phyloP scores from a whole-genome alignment of 805 yeast species.

The Saturnispora serradocipensis region DNA sequence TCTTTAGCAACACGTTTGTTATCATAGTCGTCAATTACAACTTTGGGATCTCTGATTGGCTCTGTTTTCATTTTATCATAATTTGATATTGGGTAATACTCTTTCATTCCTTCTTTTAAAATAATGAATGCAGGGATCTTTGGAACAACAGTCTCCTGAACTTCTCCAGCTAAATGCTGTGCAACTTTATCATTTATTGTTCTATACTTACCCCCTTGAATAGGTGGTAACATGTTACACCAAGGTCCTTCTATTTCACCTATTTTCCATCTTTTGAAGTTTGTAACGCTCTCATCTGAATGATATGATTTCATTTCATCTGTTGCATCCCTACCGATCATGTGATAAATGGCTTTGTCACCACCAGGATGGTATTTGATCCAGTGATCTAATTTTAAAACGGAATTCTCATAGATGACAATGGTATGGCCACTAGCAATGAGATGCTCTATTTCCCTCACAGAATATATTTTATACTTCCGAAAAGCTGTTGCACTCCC shows the following conservation, averaged over 20 bases:
- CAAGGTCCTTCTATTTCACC: slow-evolving; percentile 59
- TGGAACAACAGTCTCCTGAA: slow-evolving; percentile 37
- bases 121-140: slow-evolving; percentile 41
- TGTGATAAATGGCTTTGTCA: slow-evolving; percentile 69
- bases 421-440: slow-evolving; percentile 63
- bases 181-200: slow-evolving; percentile 15
- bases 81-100: slow-evolving; percentile 27
- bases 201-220: slow-evolving; percentile 63
- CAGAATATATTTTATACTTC: slow-evolving; percentile 22
- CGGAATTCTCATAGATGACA: slow-evolving; percentile 54
- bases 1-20: slow-evolving; percentile 47
- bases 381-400: slow-evolving; percentile 64
- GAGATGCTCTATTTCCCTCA: slow-evolving; percentile 43
- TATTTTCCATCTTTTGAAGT: slow-evolving; percentile 49
- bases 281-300: slow-evolving; percentile 42
- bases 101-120: slow-evolving; percentile 30
- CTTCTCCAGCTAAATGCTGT: slow-evolving; percentile 31
- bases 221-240: slow-evolving; percentile 77
- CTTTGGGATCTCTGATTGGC: slow-evolving; percentile 46
- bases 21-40: slow-evolving; percentile 49
- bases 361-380: slow-evolving; percentile 80
- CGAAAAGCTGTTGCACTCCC: background rate
- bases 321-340: slow-evolving; percentile 85
- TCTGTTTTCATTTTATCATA: slow-evolving; percentile 4
- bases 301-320: slow-evolving; percentile 88